A percentile compares a stretch with the other conserved stretches of the same genome.
Evolutionary conservation across 2,329 filamentous ascomycete genomes (phyloP).

Genomic region (Metarhizium rileyi): DNA sequence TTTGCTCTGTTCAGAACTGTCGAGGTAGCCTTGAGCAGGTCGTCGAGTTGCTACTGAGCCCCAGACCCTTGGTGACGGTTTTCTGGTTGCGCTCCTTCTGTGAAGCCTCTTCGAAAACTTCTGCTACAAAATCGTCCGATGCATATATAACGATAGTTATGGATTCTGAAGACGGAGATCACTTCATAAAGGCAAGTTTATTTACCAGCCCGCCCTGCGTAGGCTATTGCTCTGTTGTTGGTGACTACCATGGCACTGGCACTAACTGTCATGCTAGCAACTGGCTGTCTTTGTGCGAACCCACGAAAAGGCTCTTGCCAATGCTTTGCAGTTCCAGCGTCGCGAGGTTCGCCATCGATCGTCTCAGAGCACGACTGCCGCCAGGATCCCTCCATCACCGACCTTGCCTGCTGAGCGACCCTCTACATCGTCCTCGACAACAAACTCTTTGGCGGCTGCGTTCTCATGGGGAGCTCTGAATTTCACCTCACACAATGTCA

Average conservation of each 20-base stretch:
- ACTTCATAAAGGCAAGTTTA: slow-evolving; percentile 69
- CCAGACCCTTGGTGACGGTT: not conserved
- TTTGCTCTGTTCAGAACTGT: not conserved
- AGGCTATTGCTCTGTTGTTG: no score
- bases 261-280: slow-evolving; percentile 53
- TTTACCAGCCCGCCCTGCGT: not conserved
- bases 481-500: slow-evolving; percentile 76
- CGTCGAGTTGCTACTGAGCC: not conserved
- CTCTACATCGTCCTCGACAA: slow-evolving; percentile 58
- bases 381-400: slow-evolving; percentile 44
- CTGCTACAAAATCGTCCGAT: slow-evolving; percentile 11
- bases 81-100: not conserved
- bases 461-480: slow-evolving; percentile 77
- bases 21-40: not conserved
- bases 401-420: slow-evolving; percentile 52
- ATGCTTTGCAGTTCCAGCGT: slow-evolving; percentile 74
- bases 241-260: slow-evolving; percentile 6
- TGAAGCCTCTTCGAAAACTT: not conserved
- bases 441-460: slow-evolving; percentile 69
- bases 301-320: slow-evolving; percentile 93
- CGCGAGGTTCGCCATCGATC: slow-evolving; percentile 64
- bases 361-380: slow-evolving; percentile 54
- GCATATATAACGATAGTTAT: slow-evolving; percentile 35
- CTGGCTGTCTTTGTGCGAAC: slow-evolving; percentile 92
- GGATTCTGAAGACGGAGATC: slow-evolving; percentile 83